Evolutionary conservation across 2,329 filamentous ascomycete species (phyloP), one percentile per base, ranked within the genome.

Genomic region (Calonectria pteridis): DNA sequence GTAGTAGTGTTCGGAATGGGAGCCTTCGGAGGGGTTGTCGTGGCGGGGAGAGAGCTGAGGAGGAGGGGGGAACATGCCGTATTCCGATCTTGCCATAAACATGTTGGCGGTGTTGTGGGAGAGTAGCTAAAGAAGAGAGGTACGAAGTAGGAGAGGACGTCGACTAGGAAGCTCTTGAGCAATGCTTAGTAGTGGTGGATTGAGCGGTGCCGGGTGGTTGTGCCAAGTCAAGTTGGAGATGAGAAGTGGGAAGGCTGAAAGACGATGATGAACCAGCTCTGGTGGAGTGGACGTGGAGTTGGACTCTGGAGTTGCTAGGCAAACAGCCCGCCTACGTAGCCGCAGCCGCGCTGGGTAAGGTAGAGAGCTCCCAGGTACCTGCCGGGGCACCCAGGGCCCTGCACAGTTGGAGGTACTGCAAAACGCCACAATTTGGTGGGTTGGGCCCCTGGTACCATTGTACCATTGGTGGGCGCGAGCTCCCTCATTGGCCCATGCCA

Each of bases 71-170:
- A 83, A 85, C 93, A 89, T 91, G 97, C 96, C 97, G 90, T 99
- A 99, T 96, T 99, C 97, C 85, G 96, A 98, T 89, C 97, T 95
- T 91, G 97, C 96, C 92, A 99, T 98, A 92, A 99, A 99, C 97
- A 98, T 98, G 82, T 89, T 95, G 91, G 84, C 88, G 87, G 80
- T 81, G 74, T 69, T 80, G 71, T 26, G 75, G 71, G 73, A 64
- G 49, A 35, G 72, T 20, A 16, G 37, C 53, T 37, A n/a, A 43
- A 67, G 20, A 40, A 53, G 69, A 67, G 62, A 37, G 64, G 20
- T 16, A 63, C 62, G 69, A 37, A 63, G 31, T 31, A 18, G 67
- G 51, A 16, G 28, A 16, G 40, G 65, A 53, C 53, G 67, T 29
- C 28, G 53, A 20, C 43, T 33, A 18, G 50, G 59, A 37, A 31